Evolutionary conservation across 495 filamentous ascomycete genomes (phyloP).

Genomic region (Trichoderma reesei): DNA sequence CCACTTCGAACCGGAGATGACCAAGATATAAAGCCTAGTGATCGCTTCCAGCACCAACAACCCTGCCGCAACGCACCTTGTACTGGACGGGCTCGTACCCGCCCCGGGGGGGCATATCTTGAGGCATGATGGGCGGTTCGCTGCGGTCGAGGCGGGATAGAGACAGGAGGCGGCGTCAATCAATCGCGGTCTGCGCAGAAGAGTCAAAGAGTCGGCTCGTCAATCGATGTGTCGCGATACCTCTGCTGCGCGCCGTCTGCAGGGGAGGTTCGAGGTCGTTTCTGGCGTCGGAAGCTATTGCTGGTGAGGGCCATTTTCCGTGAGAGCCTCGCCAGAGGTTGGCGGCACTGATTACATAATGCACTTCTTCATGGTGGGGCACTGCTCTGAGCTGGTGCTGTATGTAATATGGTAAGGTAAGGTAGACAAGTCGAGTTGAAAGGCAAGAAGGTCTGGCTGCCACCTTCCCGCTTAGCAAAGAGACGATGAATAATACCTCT

Average conservation of each 20-base stretch:
- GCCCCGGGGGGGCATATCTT: slow-evolving; percentile 89
- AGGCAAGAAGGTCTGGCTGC: background rate
- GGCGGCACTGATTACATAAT: slow-evolving; percentile 2
- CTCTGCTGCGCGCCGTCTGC: background rate
- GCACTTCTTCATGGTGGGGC: background rate
- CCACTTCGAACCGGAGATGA: background rate
- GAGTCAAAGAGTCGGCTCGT: background rate
- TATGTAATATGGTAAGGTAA: no score
- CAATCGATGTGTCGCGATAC: background rate
- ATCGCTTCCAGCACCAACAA: background rate
- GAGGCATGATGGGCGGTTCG: slow-evolving; percentile 45
- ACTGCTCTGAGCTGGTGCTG: background rate
- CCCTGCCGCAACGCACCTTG: slow-evolving; percentile 51
- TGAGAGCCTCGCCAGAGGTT: background rate
- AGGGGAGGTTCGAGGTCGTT: background rate
- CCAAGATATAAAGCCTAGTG: background rate
- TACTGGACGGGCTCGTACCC: slow-evolving; percentile 95
- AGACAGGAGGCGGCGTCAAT: background rate
- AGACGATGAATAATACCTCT: no score
- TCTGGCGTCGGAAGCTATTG: background rate
- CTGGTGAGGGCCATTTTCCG: background rate
- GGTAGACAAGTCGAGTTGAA: no score
- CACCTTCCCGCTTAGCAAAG: background rate
- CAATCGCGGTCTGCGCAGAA: background rate
- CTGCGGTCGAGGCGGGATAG: slow-evolving; percentile 11